Base-by-base conservation (phyloP, 2,329 filamentous ascomycete genomes). In the Nigrospora oryzae region DNA sequence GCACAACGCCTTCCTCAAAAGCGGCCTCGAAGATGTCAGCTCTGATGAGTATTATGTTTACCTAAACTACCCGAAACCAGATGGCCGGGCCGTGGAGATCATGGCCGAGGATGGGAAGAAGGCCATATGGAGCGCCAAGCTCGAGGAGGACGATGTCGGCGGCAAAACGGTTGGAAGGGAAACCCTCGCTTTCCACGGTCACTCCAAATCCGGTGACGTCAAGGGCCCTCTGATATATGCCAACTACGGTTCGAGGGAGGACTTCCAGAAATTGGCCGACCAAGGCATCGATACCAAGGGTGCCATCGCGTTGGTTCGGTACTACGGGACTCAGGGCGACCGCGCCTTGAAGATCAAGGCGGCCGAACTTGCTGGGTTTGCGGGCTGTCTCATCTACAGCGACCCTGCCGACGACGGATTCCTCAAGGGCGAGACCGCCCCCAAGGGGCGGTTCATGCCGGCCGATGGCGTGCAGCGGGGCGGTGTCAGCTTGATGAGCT, bases 331-430 rank as follows among this genome's bases (percentile, higher is more conserved):
- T 1, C 81, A 91, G 57, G 70, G 69, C 2, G 86, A 94, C 59
- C 71, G 77, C 6, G 86, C 80, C 2, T 67, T 94, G 54, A 96
- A 97, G 63, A 78, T 98, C 56, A 95, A 91, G 66, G 86, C 87
- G 11, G 93, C 93, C 1, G 87, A 96, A 64, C 63, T 88, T 54
- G 87, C 86, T 13, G 93, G 93, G 2, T 93, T 89, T 51, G 81
- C 75, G 2, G 93, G 91, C 13, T 94, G 89, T 56, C 78, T 98
- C 45, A 86, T 95, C 46, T 98, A 96, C 68, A 95, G 84, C 42
- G 93, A 97, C 60, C 91, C 91, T 0, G 74, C 76, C 2, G 85
- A 96, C 42, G 86, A 95, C 59, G 89, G 89, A 1, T 93, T 90
- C 56, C 63, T 77, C 28, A 78, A 79, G 52, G 90, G 89, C 4